These are phyloP conservation scores for Rhodotorula sp. DNA, from an alignment of 1,284 basidiomycete genomes.

Conservation along the genomic window DNA sequence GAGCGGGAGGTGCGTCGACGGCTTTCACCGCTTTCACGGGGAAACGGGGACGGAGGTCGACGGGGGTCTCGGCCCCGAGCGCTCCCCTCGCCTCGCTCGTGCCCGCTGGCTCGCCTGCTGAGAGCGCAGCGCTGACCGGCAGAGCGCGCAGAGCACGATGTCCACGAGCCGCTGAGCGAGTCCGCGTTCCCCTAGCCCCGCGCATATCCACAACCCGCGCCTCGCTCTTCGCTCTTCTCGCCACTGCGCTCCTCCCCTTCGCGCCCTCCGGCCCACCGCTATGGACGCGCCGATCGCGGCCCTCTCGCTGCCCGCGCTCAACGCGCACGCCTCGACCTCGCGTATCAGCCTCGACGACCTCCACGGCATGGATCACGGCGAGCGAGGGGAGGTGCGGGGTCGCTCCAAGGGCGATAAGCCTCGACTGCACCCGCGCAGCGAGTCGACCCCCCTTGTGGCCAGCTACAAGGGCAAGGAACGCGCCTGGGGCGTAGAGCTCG, in stretches of 20 bases:
- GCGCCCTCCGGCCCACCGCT: not conserved
- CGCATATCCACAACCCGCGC: too few species aligned
- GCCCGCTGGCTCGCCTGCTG: too few species aligned
- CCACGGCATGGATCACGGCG: not conserved
- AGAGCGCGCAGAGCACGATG: not conserved
- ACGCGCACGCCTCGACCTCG: constrained; percentile 8
- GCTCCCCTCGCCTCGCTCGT: too few species aligned
- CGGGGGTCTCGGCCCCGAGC: too few species aligned
- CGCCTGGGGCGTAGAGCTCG: constrained; percentile 3
- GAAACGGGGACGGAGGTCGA: not conserved
- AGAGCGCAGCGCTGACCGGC: too few species aligned
- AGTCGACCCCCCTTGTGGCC: not conserved
- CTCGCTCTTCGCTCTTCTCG: not conserved
- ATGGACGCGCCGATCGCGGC: not conserved
- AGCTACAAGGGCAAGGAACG: constrained; percentile 13
- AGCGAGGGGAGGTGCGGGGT: constrained; percentile 2
- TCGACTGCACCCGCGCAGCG: not conserved
- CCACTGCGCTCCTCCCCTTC: not conserved
- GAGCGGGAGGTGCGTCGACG: too few species aligned
- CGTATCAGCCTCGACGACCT: constrained; percentile 8
- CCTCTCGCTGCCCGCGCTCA: not conserved
- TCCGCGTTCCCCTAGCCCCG: too few species aligned
- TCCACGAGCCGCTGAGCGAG: not conserved
- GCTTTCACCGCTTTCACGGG: too few species aligned
- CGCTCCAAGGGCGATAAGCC: not conserved